These are phyloP conservation scores for Begonia loranthoides DNA, from an alignment of 306 rosid species.

Conservation along the genomic window DNA sequence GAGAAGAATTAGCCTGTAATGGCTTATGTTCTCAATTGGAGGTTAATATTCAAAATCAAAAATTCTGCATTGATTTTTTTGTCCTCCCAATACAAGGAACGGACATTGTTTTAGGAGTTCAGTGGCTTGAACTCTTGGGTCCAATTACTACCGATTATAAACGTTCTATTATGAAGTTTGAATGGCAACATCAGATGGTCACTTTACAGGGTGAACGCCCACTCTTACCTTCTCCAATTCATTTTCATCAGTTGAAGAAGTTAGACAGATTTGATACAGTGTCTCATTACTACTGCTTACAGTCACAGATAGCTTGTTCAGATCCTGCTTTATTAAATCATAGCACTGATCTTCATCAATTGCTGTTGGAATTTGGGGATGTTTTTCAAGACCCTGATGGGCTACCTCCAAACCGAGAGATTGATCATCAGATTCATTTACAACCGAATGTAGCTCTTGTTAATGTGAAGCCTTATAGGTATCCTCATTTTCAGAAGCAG, in stretches of 20 bases:
- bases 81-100: not conserved
- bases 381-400: not conserved
- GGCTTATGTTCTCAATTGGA: not conserved
- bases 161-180: too few species aligned
- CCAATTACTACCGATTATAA: not conserved
- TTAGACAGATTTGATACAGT: not conserved
- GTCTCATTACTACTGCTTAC: not conserved
- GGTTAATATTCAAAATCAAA: not conserved
- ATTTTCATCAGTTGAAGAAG: not conserved
- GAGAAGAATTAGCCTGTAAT: not conserved
- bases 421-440: too few species aligned
- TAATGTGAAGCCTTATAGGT: not conserved
- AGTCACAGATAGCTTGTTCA: not conserved
- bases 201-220: too few species aligned
- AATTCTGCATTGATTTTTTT: not conserved
- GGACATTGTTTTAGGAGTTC: too few species aligned
- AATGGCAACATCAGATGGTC: too few species aligned
- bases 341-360: not conserved
- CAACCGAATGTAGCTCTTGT: not conserved
- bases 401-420: accelerated
- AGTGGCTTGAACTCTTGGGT: not conserved
- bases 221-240: not conserved
- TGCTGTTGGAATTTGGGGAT: not conserved
- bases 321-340: not conserved
- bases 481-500: not conserved